These are phyloP conservation scores for Peterozyma toletana DNA, from an alignment of 805 yeast genomes.

Conservation along the genomic window DNA sequence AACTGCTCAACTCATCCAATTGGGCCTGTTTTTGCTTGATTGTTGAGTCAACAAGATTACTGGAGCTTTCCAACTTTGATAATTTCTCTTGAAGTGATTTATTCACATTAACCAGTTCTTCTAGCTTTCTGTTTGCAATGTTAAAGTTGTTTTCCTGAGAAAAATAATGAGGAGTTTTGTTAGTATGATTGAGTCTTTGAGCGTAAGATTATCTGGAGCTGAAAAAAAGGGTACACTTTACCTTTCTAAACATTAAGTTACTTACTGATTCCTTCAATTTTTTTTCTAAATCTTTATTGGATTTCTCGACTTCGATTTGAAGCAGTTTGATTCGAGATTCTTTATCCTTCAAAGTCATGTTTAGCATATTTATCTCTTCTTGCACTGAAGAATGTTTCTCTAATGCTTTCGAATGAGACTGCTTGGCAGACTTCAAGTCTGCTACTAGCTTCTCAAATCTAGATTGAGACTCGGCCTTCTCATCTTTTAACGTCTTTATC, in stretches of 20 bases:
- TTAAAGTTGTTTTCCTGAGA: slow-evolving; percentile 13
- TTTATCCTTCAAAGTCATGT: slow-evolving; percentile 20
- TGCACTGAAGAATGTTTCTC: slow-evolving; percentile 10
- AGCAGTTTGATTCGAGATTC: slow-evolving; percentile 24
- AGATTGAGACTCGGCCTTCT: slow-evolving; percentile 11
- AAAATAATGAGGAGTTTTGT: background rate
- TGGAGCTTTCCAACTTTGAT: slow-evolving; percentile 26
- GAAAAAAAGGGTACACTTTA: slow-evolving; percentile 5
- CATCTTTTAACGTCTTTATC: slow-evolving; percentile 10
- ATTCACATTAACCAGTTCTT: slow-evolving; percentile 36
- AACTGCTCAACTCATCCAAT: slow-evolving; percentile 19
- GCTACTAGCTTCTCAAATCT: slow-evolving; percentile 15
- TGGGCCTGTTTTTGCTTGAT: slow-evolving; percentile 28
- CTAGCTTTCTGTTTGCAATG: slow-evolving; percentile 27
- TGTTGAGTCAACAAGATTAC: slow-evolving; percentile 25
- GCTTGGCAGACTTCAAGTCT: slow-evolving; percentile 7
- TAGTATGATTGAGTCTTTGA: background rate
- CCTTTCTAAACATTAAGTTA: slow-evolving; percentile 8
- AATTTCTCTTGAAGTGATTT: slow-evolving; percentile 31
- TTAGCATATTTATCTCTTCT: slow-evolving; percentile 24
- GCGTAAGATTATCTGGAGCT: background rate
- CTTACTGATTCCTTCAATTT: slow-evolving; percentile 25
- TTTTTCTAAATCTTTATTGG: slow-evolving; percentile 25
- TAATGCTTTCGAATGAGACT: slow-evolving; percentile 1
- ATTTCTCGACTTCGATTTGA: slow-evolving; percentile 19